These are phyloP conservation scores for Calycina marina DNA, from an alignment of 2,329 filamentous ascomycete species.

Conservation along the genomic window DNA sequence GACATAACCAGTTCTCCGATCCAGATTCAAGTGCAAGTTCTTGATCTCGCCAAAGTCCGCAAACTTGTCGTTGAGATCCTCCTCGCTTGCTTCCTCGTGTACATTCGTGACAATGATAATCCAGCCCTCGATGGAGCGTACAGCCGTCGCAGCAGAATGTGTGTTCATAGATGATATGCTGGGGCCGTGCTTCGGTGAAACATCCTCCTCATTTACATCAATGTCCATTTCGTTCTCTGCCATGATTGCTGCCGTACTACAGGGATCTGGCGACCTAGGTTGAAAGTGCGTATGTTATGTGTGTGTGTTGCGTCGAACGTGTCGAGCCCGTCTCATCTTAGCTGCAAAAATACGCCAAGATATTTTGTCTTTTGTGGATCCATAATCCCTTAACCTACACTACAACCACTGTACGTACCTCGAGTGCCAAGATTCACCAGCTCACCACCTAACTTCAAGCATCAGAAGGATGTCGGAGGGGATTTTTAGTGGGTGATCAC, in stretches of 20 bases:
- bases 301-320: no score
- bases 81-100: slow-evolving; percentile 75
- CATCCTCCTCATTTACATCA: slow-evolving; percentile 20
- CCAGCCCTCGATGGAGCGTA: slow-evolving; percentile 81
- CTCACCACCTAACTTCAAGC: no score
- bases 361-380: no score
- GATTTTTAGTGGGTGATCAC: no score
- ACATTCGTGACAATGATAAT: slow-evolving; percentile 78
- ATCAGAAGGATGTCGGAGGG: no score
- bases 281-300: no score
- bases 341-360: no score
- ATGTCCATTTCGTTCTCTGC: slow-evolving; percentile 32
- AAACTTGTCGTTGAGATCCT: slow-evolving; percentile 69
- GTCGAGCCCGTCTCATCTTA: no score
- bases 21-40: slow-evolving; percentile 72
- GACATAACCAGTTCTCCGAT: slow-evolving; percentile 71
- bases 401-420: no score
- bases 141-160: slow-evolving; percentile 58
- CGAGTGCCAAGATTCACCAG: no score
- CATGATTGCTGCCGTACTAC: slow-evolving; percentile 26
- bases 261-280: no score
- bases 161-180: slow-evolving; percentile 57
- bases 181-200: slow-evolving; percentile 32
- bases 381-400: no score
- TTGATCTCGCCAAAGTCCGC: slow-evolving; percentile 77